A percentile compares a stretch with the other conserved stretches of the same genome.
These are phyloP conservation scores for Fusarium penzigii DNA, from an alignment of 2,329 filamentous ascomycete species.

Conservation along the genomic window DNA sequence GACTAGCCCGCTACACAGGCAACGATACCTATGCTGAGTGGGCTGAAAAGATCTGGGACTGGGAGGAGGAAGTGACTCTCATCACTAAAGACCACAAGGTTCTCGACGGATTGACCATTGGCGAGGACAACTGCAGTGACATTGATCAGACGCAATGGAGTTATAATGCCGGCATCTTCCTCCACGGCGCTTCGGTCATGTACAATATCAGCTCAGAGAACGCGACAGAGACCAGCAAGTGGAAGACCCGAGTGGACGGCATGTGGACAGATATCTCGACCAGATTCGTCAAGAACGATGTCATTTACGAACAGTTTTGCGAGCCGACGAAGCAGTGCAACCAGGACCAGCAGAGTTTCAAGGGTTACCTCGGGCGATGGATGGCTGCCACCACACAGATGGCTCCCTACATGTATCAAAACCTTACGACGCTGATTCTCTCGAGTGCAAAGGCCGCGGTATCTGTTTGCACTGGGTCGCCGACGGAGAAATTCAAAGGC, in stretches of 20 bases:
- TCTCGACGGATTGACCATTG: constrained; percentile 49
- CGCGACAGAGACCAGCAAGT: constrained; percentile 45
- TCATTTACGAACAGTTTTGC: constrained; percentile 69
- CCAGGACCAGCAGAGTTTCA: constrained; percentile 73
- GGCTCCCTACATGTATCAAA: constrained; percentile 52
- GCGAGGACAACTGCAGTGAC: constrained; percentile 45
- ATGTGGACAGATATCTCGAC: constrained; percentile 52
- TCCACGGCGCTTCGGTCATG: constrained; percentile 63
- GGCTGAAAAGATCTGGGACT: constrained; percentile 71
- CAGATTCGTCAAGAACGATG: constrained; percentile 54
- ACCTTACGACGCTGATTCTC: constrained; percentile 52
- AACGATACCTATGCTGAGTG: constrained; percentile 78
- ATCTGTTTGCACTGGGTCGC: constrained; percentile 50
- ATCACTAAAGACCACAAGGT: constrained; percentile 57
- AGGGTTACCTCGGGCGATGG: constrained; percentile 73
- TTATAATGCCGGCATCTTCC: constrained; percentile 68
- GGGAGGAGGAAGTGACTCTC: constrained; percentile 57
- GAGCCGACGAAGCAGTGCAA: constrained; percentile 64
- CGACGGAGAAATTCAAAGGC: constrained; percentile 48
- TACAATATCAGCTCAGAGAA: constrained; percentile 51
- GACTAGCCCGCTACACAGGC: constrained; percentile 75
- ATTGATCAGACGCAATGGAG: constrained; percentile 65
- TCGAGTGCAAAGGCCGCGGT: constrained; percentile 55
- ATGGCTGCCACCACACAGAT: constrained; percentile 56
- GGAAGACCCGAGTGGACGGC: constrained; percentile 60